Evolutionary conservation across 2,329 filamentous ascomycete species (phyloP).

Genomic region (Diaporthe ampelina): DNA sequence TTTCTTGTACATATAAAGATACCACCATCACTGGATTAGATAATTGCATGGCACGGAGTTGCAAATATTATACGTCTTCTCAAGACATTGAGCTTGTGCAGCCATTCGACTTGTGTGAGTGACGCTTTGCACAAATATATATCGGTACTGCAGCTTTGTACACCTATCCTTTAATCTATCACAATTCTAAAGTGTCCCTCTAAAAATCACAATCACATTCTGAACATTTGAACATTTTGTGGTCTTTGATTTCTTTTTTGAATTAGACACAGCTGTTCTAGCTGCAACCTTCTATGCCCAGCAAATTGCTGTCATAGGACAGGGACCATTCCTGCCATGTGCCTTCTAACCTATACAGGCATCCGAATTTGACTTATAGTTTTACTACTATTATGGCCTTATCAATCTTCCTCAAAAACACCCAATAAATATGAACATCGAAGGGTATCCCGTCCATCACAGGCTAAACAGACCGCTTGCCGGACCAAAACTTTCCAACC

Average conservation of each 20-base stretch:
- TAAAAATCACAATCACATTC: no score
- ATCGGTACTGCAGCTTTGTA: background rate
- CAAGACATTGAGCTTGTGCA: background rate
- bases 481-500: conserved; percentile 20
- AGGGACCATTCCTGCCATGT: background rate
- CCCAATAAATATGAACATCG: conserved; percentile 28
- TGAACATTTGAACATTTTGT: background rate
- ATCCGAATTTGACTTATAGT: conserved; percentile 10
- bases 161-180: no score
- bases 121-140: background rate
- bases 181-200: no score
- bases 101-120: background rate
- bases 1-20: conserved; percentile 17
- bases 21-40: conserved; percentile 31
- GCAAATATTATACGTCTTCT: background rate
- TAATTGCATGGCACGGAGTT: conserved; percentile 28
- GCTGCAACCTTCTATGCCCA: background rate
- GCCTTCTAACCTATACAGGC: conserved; percentile 13
- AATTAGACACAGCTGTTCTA: background rate
- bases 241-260: background rate
- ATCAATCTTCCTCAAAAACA: background rate
- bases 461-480: background rate
- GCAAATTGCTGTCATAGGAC: background rate
- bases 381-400: background rate
- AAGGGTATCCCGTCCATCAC: conserved; percentile 29